A percentile compares a stretch with the other conserved stretches of the same genome.
Conservation (phyloP, 805 yeast species). For the Starmerella apicola region DNA sequence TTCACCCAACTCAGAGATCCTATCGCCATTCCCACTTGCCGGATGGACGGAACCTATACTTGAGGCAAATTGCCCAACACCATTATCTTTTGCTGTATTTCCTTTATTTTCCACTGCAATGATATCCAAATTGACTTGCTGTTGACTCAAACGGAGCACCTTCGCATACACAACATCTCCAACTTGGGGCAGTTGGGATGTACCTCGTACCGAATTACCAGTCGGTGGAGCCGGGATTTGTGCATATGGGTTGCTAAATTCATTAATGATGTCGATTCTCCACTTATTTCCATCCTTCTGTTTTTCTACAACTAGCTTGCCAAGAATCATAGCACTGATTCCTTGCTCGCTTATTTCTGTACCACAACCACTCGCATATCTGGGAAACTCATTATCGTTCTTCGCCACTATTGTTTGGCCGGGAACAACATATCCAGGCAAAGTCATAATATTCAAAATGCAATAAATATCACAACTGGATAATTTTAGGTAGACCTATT, state of each 20-base stretch:
- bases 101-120: slow-evolving; percentile 53
- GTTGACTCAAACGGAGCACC: slow-evolving; percentile 51
- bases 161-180: slow-evolving; percentile 71
- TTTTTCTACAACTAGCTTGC: slow-evolving; percentile 34
- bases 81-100: slow-evolving; percentile 44
- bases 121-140: slow-evolving; percentile 72
- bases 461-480: neutral
- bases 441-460: slow-evolving; percentile 14
- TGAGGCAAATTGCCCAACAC: slow-evolving; percentile 47
- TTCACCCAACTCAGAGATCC: slow-evolving; percentile 50
- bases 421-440: slow-evolving; percentile 51
- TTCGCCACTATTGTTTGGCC: slow-evolving; percentile 66
- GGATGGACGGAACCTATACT: slow-evolving; percentile 24
- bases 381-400: slow-evolving; percentile 26
- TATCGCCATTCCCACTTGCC: slow-evolving; percentile 28
- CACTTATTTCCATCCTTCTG: slow-evolving; percentile 15
- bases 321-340: slow-evolving; percentile 48
- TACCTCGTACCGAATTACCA: slow-evolving; percentile 17
- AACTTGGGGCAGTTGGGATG: slow-evolving; percentile 51
- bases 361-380: slow-evolving; percentile 55
- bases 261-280: slow-evolving; percentile 21
- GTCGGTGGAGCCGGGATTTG: slow-evolving; percentile 7
- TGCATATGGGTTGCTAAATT: slow-evolving; percentile 19
- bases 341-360: slow-evolving; percentile 39
- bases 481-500: too few relatives aligned